Conservation (phyloP, 345 rosid species). For the Erysimum cheiranthoides region DNA sequence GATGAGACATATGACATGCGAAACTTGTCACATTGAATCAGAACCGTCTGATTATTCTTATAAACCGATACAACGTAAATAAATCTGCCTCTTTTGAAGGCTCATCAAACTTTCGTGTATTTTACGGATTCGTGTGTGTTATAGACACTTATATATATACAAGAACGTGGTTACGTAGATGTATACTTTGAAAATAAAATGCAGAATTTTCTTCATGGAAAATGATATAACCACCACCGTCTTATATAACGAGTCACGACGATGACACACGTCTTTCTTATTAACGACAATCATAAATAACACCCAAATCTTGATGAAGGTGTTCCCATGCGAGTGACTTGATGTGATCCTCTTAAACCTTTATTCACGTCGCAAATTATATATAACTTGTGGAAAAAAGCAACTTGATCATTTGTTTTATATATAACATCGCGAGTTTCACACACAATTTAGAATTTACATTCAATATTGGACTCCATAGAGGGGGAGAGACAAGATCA, state of each 20-base stretch:
- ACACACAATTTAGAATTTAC: conserved; percentile 34
- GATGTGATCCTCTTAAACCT: conserved; percentile 25
- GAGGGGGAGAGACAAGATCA: conserved; percentile 23
- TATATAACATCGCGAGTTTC: conserved; percentile 22
- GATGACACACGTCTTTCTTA: conserved; percentile 42
- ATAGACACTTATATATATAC: conserved; percentile 17
- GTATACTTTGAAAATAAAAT: conserved; percentile 14
- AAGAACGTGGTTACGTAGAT: conserved; percentile 17
- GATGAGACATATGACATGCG: conserved; percentile 35
- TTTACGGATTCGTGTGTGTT: conserved; percentile 20
- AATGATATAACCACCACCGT: conserved; percentile 28
- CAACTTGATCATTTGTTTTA: conserved; percentile 13
- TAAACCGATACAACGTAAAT: background rate
- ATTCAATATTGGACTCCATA: conserved; percentile 28
- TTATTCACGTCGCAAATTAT: conserved; percentile 28
- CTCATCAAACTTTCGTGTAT: conserved; percentile 32
- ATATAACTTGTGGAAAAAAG: conserved; percentile 13
- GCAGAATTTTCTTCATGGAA: conserved; percentile 26
- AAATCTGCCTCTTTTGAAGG: conserved; percentile 24
- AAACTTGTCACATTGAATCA: conserved; percentile 35
- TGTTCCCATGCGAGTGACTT: conserved; percentile 35
- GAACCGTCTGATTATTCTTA: conserved; percentile 11
- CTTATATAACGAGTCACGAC: conserved; percentile 31
- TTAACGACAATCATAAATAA: conserved; percentile 43
- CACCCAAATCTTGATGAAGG: conserved; percentile 34